Evolutionary conservation across 2,329 filamentous ascomycete species (phyloP).

Genomic region (Colletotrichum siamense): DNA sequence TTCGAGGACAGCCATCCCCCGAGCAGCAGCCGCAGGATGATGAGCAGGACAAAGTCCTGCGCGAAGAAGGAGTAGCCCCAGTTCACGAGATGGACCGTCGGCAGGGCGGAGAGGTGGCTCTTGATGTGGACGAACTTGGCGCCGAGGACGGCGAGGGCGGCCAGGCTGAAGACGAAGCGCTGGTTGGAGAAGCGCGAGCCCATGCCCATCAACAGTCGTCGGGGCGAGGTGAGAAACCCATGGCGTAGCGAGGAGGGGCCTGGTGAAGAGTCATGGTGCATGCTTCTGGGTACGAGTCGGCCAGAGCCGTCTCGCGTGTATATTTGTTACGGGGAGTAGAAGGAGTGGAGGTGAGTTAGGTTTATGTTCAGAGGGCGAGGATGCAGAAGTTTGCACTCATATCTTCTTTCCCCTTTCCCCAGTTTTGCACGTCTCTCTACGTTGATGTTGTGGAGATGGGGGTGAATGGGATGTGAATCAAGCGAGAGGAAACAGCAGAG

Average conservation of each 20-base stretch:
- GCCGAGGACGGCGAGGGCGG: constrained; percentile 32
- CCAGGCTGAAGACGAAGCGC: constrained; percentile 35
- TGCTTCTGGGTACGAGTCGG: not conserved
- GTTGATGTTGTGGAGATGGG: not conserved
- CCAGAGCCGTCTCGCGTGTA: not conserved
- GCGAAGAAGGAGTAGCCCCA: constrained; percentile 40
- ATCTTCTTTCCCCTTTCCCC: not conserved
- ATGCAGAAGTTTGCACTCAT: not conserved
- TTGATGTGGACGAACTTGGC: constrained; percentile 37
- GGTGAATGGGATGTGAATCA: not conserved
- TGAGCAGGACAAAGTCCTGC: constrained; percentile 36
- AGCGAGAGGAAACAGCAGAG: not conserved
- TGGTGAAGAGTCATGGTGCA: not conserved
- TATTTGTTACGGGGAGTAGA: not conserved
- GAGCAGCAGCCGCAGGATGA: constrained; percentile 36
- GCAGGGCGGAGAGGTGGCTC: constrained; percentile 35
- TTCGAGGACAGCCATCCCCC: constrained; percentile 24
- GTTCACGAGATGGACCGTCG: constrained; percentile 30
- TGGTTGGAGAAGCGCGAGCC: constrained; percentile 20
- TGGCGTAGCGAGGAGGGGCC: not conserved
- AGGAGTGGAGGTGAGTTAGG: not conserved
- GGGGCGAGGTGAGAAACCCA: not conserved
- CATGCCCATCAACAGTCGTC: not conserved
- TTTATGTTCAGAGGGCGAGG: not conserved
- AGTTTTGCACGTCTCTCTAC: not conserved